phyloP scores from a whole-genome alignment of 129 eudicot species.

The Helichrysum umbraculigerum region DNA sequence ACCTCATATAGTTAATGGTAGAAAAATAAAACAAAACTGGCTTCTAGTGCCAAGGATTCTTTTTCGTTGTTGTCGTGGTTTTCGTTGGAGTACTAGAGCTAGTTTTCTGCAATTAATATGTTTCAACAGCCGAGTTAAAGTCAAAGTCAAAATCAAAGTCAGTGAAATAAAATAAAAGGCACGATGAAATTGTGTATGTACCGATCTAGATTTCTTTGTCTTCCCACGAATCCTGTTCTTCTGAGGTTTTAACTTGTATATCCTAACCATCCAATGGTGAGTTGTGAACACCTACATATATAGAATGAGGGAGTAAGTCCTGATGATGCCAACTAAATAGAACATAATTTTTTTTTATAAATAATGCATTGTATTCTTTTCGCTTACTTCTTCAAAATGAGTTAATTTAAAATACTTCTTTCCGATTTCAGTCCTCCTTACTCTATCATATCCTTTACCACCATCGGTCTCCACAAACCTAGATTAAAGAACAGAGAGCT shows the following conservation, averaged over 20 bases:
- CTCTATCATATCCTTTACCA: slow-evolving; percentile 89
- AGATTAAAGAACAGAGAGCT: background rate
- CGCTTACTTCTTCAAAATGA: slow-evolving; percentile 53
- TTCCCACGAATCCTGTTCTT: slow-evolving; percentile 85
- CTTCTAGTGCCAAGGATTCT: slow-evolving; percentile 74
- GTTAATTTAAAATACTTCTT: slow-evolving; percentile 79
- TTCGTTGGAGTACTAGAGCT: slow-evolving; percentile 46
- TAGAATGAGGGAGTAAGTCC: background rate
- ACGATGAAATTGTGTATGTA: slow-evolving; percentile 21
- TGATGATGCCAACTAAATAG: background rate
- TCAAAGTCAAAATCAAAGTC: background rate
- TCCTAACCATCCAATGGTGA: slow-evolving; percentile 99
- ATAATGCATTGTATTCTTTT: background rate
- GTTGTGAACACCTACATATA: slow-evolving; percentile 82
- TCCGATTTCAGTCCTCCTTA: slow-evolving; percentile 92
- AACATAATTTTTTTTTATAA: background rate
- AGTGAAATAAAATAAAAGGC: background rate
- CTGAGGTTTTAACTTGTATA: slow-evolving; percentile 86
- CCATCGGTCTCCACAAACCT: slow-evolving; percentile 80
- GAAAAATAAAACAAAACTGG: background rate
- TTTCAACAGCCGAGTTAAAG: background rate
- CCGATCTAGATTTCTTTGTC: slow-evolving; percentile 81
- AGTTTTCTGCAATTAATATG: slow-evolving; percentile 57
- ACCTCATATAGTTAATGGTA: slow-evolving; percentile 25
- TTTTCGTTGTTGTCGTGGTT: slow-evolving; percentile 49